These are phyloP conservation scores for Phalaenopsis hybrid DNA, from an alignment of 116 monocot genomes.

Conservation along the genomic window DNA sequence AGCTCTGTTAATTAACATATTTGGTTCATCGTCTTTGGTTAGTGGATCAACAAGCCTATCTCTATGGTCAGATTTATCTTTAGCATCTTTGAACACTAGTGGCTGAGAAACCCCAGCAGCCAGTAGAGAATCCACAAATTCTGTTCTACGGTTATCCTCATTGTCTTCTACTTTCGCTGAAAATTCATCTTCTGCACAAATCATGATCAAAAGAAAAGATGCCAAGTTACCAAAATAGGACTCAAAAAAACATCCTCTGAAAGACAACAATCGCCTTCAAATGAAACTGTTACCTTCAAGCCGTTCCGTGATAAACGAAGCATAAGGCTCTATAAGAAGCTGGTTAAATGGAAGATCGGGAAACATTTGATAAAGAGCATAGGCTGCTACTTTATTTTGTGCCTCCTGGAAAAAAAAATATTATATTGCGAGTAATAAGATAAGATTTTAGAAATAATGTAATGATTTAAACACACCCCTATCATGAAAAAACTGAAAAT, in stretches of 20 bases:
- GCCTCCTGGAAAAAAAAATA: constrained; percentile 40
- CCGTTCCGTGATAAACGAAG: constrained; percentile 50
- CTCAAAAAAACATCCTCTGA: neutral
- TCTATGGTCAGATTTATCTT: constrained; percentile 10
- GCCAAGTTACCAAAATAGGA: neutral
- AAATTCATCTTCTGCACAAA: constrained; percentile 28
- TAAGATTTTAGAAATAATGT: neutral
- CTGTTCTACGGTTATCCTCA: constrained; percentile 61
- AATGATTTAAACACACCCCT: neutral
- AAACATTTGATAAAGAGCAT: constrained; percentile 71
- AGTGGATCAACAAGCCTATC: constrained; percentile 17
- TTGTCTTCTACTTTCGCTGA: constrained; percentile 26
- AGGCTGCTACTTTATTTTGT: constrained; percentile 69
- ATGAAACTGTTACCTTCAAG: constrained; percentile 33
- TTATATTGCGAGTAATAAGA: neutral
- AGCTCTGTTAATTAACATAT: constrained; percentile 2
- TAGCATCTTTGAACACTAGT: constrained; percentile 16
- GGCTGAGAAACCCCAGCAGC: constrained; percentile 16
- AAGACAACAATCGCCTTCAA: neutral
- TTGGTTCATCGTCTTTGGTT: constrained; percentile 5
- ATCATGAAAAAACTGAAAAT: neutral
- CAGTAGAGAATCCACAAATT: constrained; percentile 76
- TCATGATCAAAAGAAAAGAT: constrained; percentile 9
- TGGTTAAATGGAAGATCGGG: constrained; percentile 58
- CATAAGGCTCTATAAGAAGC: constrained; percentile 58